Percentiles rank a stretch among this genome's conserved stretches.
Evolutionary conservation across 139 green algal genomes (phyloP).

Genomic region (Micractinium conductrix): DNA sequence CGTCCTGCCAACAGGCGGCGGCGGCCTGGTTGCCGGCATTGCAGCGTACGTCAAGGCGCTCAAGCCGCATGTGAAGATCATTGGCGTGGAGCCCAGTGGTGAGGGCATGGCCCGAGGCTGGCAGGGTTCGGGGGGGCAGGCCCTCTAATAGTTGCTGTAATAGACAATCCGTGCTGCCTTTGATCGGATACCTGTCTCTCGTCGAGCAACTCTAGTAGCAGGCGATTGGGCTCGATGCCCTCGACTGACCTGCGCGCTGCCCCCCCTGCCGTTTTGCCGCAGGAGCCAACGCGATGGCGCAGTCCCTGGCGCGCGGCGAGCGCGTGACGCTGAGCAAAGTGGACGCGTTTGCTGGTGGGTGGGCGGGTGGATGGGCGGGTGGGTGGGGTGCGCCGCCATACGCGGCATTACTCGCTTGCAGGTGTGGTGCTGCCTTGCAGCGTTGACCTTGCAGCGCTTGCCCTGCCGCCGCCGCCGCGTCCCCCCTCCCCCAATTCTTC

Average conservation of each 20-base stretch:
- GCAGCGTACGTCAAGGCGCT: slow-evolving; percentile 91
- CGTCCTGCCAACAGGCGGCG: slow-evolving; percentile 65
- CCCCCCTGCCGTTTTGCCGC: background rate
- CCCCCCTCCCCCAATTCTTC: too few relatives aligned
- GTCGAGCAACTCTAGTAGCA: too few relatives aligned
- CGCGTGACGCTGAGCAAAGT: slow-evolving; percentile 82
- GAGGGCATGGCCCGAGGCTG: too few relatives aligned
- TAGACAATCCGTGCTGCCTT: too few relatives aligned
- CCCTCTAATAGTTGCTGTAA: too few relatives aligned
- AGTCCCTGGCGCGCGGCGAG: slow-evolving; percentile 72
- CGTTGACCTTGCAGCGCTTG: too few relatives aligned
- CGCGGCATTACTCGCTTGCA: background rate
- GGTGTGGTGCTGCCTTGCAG: too few relatives aligned
- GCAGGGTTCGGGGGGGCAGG: too few relatives aligned
- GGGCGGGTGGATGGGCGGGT: background rate
- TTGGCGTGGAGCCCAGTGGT: slow-evolving; percentile 92
- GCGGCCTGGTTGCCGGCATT: slow-evolving; percentile 93
- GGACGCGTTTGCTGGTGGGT: slow-evolving; percentile 84
- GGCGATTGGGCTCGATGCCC: too few relatives aligned
- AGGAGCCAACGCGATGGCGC: slow-evolving; percentile 96
- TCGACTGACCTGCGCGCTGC: background rate
- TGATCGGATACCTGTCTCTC: too few relatives aligned
- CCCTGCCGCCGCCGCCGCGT: too few relatives aligned
- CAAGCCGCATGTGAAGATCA: slow-evolving; percentile 82
- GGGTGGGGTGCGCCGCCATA: background rate